These are phyloP conservation scores for Fusarium setosum DNA, from an alignment of 2,329 filamentous ascomycete species.

Conservation along the genomic window DNA sequence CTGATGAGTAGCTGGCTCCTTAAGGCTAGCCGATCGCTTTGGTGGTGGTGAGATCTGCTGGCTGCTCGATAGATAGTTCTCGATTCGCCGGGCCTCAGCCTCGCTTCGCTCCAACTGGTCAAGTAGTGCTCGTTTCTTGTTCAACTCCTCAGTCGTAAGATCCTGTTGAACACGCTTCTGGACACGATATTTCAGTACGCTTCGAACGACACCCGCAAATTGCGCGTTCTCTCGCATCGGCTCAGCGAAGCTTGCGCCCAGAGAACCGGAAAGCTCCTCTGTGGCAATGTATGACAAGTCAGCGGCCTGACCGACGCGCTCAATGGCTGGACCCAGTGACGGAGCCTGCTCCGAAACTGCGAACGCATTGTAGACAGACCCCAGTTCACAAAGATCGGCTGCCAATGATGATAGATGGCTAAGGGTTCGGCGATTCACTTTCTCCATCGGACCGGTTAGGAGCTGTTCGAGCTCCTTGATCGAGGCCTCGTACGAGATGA, in stretches of 20 bases:
- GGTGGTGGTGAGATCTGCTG: conserved; percentile 72
- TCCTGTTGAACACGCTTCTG: conserved; percentile 97
- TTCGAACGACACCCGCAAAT: conserved; percentile 93
- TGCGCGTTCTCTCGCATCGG: conserved; percentile 98
- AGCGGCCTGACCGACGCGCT: conserved; percentile 92
- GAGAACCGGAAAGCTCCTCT: conserved; percentile 84
- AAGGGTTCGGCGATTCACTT: conserved; percentile 90
- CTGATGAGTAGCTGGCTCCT: conserved; percentile 62
- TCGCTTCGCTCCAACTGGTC: conserved; percentile 95
- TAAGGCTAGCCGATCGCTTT: conserved; percentile 71
- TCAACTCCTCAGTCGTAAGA: conserved; percentile 92
- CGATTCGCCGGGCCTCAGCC: conserved; percentile 90
- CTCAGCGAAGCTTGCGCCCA: conserved; percentile 96
- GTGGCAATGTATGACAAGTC: conserved; percentile 97
- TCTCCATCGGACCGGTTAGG: conserved; percentile 93
- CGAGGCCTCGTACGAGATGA: conserved; percentile 90
- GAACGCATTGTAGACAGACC: conserved; percentile 96
- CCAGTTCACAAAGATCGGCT: conserved; percentile 90
- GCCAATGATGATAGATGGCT: conserved; percentile 87
- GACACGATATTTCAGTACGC: conserved; percentile 88
- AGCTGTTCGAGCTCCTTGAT: conserved; percentile 92
- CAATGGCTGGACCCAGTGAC: conserved; percentile 90
- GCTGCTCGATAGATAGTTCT: conserved; percentile 86
- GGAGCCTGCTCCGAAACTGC: conserved; percentile 92
- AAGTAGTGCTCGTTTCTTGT: conserved; percentile 84